Evolutionary conservation across 2,329 filamentous ascomycete genomes (phyloP).

Genomic region (Fusarium devonianum): DNA sequence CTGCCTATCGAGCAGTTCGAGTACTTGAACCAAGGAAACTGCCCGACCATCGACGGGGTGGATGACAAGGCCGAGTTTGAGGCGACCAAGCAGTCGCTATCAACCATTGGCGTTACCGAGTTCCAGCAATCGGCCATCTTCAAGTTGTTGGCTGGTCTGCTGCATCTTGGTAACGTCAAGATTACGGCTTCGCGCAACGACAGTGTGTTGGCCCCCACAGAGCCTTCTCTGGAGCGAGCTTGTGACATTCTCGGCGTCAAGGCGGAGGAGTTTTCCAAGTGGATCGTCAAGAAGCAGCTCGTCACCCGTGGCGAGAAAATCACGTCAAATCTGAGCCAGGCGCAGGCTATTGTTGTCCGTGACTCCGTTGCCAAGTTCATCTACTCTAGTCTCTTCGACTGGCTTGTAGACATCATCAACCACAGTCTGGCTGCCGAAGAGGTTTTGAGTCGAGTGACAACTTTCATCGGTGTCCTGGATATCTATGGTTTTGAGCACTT

Average conservation of each 20-base stretch:
- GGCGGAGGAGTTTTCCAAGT: conserved; percentile 86
- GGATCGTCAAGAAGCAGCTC: conserved; percentile 99
- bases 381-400: conserved; percentile 97
- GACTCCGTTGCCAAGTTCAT: conserved; percentile 99
- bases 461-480: conserved; percentile 98
- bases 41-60: conserved; percentile 89
- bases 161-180: conserved; percentile 96
- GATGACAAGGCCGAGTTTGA: conserved; percentile 95
- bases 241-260: conserved; percentile 89
- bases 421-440: conserved; percentile 86
- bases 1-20: conserved; percentile 89
- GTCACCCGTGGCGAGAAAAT: conserved; percentile 98
- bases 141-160: conserved; percentile 84
- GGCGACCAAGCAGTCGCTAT: conserved; percentile 84
- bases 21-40: conserved; percentile 94
- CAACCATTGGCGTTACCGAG: conserved; percentile 82
- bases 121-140: conserved; percentile 85
- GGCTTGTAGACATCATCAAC: conserved; percentile 98
- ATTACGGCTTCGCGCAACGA: conserved; percentile 91
- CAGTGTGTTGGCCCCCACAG: conserved; percentile 79
- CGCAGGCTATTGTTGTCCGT: conserved; percentile 91
- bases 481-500: conserved; percentile 99
- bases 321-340: conserved; percentile 90
- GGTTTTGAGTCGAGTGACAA: conserved; percentile 79
- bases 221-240: conserved; percentile 83